Conservation (phyloP, 805 yeast species). For the Naumovozyma baii region DNA sequence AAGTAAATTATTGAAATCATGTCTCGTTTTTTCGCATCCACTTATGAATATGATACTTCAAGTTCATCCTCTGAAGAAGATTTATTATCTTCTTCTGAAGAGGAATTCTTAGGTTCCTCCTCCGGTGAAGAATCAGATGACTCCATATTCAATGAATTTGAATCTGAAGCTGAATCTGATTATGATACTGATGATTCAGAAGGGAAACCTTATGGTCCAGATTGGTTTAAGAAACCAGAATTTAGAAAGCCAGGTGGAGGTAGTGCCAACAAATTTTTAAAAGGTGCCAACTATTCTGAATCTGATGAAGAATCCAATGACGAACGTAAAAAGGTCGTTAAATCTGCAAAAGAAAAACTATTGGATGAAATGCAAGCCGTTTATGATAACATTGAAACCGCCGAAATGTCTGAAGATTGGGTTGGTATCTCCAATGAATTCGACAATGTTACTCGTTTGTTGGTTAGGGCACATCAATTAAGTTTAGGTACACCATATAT, state of each 20-base stretch:
- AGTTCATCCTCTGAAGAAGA: conserved; percentile 39
- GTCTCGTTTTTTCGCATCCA: conserved; percentile 84
- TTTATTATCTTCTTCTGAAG: conserved; percentile 33
- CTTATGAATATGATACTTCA: conserved; percentile 36
- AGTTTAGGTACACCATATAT: conserved; percentile 58
- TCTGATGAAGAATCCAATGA: conserved; percentile 41
- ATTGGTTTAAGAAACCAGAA: conserved; percentile 36
- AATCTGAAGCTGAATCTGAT: conserved; percentile 29
- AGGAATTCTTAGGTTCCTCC: conserved; percentile 20
- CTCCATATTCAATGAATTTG: conserved; percentile 31
- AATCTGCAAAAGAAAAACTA: conserved; percentile 86
- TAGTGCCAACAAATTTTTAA: conserved; percentile 28
- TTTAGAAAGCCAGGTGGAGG: conserved; percentile 29
- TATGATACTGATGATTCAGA: conserved; percentile 37
- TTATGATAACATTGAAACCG: conserved; percentile 58
- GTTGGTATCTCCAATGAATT: conserved; percentile 61
- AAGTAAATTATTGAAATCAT: conserved; percentile 28
- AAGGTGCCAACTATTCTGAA: conserved; percentile 30
- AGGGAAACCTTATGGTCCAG: conserved; percentile 36
- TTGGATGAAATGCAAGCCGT: conserved; percentile 72
- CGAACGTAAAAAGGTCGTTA: conserved; percentile 72
- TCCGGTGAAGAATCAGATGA: conserved; percentile 26
- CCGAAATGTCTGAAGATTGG: conserved; percentile 72
- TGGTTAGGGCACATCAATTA: conserved; percentile 67
- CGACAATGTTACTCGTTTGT: conserved; percentile 62